Percentiles rank a stretch among this genome's conserved stretches.
Evolutionary conservation across 192 early-diverging fungal genomes (phyloP).

Genomic region (Umbelopsis ramanniana): DNA sequence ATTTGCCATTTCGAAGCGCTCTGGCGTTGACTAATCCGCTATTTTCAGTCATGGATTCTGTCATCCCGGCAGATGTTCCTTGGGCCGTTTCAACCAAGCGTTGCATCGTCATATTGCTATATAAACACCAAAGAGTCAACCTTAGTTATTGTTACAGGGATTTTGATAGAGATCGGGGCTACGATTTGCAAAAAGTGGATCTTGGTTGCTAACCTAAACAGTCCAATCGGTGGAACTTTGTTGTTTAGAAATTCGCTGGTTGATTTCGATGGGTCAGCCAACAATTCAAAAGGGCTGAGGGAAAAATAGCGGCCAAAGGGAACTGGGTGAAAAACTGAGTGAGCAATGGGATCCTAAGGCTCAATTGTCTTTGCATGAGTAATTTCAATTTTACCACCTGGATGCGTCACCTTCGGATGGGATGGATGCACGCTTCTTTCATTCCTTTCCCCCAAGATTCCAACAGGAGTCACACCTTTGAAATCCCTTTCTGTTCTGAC

Average conservation of each 20-base stretch:
- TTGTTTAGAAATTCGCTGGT: background rate
- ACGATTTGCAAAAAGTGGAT: background rate
- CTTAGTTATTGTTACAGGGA: background rate
- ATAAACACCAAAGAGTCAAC: background rate
- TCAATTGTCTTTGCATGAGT: background rate
- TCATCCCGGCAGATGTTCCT: conserved; percentile 18
- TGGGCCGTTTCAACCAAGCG: conserved; percentile 18
- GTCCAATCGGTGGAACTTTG: background rate
- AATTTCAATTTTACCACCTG: background rate
- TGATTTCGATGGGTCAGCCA: conserved; percentile 5
- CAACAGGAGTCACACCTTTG: background rate
- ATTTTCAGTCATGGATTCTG: conserved; percentile 7
- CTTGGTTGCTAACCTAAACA: conserved; percentile 6
- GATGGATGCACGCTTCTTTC: background rate
- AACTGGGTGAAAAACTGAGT: background rate
- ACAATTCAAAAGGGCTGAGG: conserved; percentile 5
- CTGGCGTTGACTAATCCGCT: background rate
- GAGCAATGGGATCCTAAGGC: no score
- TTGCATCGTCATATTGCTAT: conserved; percentile 22
- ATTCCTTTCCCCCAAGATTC: background rate
- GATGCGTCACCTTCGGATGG: background rate
- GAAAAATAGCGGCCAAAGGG: background rate
- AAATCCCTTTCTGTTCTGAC: background rate
- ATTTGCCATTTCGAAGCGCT: conserved; percentile 25
- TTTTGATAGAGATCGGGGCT: background rate